These are phyloP conservation scores for Suillus subaureus DNA, from an alignment of 768 basidiomycete species.

Conservation along the genomic window DNA sequence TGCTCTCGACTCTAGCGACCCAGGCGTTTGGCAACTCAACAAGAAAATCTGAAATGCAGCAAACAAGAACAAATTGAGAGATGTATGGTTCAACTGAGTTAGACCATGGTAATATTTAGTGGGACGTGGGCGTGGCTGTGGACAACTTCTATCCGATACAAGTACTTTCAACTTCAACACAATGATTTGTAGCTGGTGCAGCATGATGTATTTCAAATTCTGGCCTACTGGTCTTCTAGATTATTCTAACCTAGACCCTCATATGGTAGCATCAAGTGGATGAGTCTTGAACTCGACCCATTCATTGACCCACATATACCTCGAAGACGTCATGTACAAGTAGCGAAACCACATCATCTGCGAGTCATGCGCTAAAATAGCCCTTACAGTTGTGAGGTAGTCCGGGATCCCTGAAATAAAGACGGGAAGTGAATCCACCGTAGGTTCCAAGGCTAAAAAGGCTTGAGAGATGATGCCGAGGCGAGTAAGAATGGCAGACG, in stretches of 20 bases:
- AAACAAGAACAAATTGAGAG: conserved; percentile 31
- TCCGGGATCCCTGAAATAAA: conserved; percentile 60
- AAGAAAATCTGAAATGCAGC: conserved; percentile 25
- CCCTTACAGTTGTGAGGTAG: conserved; percentile 59
- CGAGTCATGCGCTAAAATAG: conserved; percentile 72
- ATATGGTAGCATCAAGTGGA: not conserved
- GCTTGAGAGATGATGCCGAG: conserved; percentile 34
- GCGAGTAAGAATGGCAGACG: conserved; percentile 55
- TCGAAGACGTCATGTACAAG: conserved; percentile 76
- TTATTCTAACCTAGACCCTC: not conserved
- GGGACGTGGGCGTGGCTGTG: not conserved
- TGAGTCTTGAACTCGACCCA: conserved; percentile 54
- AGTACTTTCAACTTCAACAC: not conserved
- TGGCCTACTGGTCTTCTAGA: not conserved
- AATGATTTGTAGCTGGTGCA: not conserved
- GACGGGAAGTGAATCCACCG: conserved; percentile 23
- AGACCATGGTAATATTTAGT: not conserved
- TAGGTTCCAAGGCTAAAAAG: conserved; percentile 11
- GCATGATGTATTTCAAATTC: not conserved
- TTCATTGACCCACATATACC: conserved; percentile 94
- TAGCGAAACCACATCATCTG: conserved; percentile 92
- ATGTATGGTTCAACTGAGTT: not conserved
- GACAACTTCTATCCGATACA: not conserved
- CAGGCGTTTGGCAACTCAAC: conserved; percentile 16
- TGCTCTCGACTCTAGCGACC: conserved; percentile 12